Evolutionary conservation across 176 grass and related monocot species (phyloP), one percentile per base, ranked within the genome.

Genomic region (Aegilops tauschii): DNA sequence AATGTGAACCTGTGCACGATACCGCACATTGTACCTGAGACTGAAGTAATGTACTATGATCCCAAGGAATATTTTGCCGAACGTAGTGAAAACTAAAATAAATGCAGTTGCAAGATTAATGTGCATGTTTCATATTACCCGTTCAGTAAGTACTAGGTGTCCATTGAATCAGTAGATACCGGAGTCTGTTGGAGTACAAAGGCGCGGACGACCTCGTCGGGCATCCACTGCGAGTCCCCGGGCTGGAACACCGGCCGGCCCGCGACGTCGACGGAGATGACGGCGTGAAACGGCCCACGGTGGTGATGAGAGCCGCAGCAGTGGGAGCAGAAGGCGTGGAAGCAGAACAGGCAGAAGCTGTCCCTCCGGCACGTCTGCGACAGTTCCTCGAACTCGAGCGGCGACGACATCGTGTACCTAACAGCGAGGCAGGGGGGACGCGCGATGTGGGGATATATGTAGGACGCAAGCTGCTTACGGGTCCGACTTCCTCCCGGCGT

Each of bases 241-340:
- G 42, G 42, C 39, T 45, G 5, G 80, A 69, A 68, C 44, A 49
- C 3, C 18, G 44, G 80, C 18, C 21, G 28, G 29, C 80, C 80
- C 7, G 65, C 28, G 65, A 65, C 80, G 65, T 34, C 36, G 9
- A 68, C 65, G 44, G 64, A 30, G 80, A 82, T 27, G 80, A 23
- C 80, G 45, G 11, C 0, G 80, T 68, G 29, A 14, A 1, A 3
- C 37, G 2, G 17, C 2, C 6, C 5, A 12, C 2, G 10, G 3
- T 1, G 12, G 29, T 69, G 80, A 49, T 54, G 44, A 8, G 17
- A n/a, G 47, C 4, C 47, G 80, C 80, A 82, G 29, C 80, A 82
- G 30, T 82, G 80, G 30, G 45, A 69, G 65, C 80, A 68, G 59
- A 80, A 80, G 35, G 77, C 77, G 18, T 18, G n/a, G 7, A 64